These are phyloP conservation scores for Pulveroboletus ravenelii DNA, from an alignment of 768 basidiomycete genomes.

Conservation along the genomic window DNA sequence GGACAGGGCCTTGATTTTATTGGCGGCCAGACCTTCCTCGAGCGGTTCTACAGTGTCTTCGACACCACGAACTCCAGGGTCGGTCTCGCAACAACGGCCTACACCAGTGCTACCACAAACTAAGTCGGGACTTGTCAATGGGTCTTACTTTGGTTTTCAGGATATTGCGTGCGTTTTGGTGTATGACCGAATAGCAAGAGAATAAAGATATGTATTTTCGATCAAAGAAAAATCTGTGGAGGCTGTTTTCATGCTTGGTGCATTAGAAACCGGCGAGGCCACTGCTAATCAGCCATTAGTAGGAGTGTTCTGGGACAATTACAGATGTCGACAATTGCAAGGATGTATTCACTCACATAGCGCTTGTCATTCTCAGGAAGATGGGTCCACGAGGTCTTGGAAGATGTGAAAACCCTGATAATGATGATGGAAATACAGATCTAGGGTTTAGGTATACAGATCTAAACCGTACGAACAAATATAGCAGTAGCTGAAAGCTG, in stretches of 20 bases:
- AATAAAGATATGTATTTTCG: background rate
- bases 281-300: background rate
- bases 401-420: background rate
- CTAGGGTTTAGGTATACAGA: conserved; percentile 12
- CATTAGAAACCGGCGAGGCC: too few relatives aligned
- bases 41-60: conserved; percentile 64
- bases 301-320: too few relatives aligned
- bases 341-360: too few relatives aligned
- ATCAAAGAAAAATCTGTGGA: background rate
- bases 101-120: conserved; percentile 30
- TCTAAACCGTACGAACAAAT: conserved; percentile 16
- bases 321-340: too few relatives aligned
- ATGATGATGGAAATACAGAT: background rate
- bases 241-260: too few relatives aligned
- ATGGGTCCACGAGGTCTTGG: background rate
- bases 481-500: conserved; percentile 7
- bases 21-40: conserved; percentile 49
- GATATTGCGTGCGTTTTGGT: background rate
- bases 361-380: background rate
- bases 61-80: conserved; percentile 51
- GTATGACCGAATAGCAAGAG: background rate
- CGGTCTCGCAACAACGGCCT: conserved; percentile 26
- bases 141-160: background rate
- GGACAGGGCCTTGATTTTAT: conserved; percentile 56
- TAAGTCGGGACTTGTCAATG: background rate